Conservation (phyloP, 2,329 filamentous ascomycete genomes). For the Bipolaris victoriae region DNA sequence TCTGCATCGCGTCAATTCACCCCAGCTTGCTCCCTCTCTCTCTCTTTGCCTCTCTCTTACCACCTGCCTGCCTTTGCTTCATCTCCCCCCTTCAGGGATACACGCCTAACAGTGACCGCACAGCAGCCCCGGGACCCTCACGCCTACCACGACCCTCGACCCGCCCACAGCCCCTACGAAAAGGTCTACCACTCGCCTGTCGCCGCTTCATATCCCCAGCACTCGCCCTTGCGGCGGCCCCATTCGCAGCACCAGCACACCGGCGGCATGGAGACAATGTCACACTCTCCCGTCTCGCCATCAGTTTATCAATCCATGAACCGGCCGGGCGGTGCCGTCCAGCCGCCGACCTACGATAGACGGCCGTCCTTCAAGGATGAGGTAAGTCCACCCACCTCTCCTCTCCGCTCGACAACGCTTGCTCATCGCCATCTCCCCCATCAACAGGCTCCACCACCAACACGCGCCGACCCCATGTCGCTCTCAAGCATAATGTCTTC, state of each 20-base stretch:
- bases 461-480: slow-evolving; percentile 88
- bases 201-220: slow-evolving; percentile 41
- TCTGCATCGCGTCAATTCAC: slow-evolving; percentile 3
- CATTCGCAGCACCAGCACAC: slow-evolving; percentile 43
- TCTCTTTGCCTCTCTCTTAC: background rate
- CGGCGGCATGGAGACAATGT: slow-evolving; percentile 44
- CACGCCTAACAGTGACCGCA: slow-evolving; percentile 29
- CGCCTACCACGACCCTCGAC: slow-evolving; percentile 42
- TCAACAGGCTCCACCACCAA: slow-evolving; percentile 66
- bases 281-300: slow-evolving; percentile 49
- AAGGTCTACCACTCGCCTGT: slow-evolving; percentile 48
- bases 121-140: slow-evolving; percentile 44
- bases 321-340: slow-evolving; percentile 39
- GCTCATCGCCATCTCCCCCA: slow-evolving; percentile 24
- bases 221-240: slow-evolving; percentile 47
- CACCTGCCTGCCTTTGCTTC: background rate
- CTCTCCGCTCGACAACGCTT: slow-evolving; percentile 1
- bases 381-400: slow-evolving; percentile 33
- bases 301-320: slow-evolving; percentile 42
- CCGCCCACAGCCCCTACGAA: slow-evolving; percentile 44
- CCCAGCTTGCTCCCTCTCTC: background rate
- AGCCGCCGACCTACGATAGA: slow-evolving; percentile 39
- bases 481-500: slow-evolving; percentile 95
- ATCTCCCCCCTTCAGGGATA: slow-evolving; percentile 11
- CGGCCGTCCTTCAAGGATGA: slow-evolving; percentile 45